Evolutionary conservation across 768 basidiomycete genomes (phyloP).

Genomic region (Lentinula raphanica): DNA sequence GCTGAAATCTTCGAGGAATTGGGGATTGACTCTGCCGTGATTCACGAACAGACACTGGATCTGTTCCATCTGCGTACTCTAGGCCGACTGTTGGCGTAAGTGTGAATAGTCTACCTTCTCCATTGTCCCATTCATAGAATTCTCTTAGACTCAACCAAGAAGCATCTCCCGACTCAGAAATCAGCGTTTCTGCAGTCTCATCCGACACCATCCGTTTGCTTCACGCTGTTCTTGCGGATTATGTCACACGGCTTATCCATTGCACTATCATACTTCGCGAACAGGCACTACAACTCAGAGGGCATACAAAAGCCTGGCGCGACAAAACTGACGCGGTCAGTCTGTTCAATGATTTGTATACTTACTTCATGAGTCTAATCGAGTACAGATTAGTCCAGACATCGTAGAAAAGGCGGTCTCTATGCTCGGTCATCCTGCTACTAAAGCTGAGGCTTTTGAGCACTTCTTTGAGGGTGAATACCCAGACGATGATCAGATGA

Average conservation of each 20-base stretch:
- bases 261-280: slow-evolving; percentile 51
- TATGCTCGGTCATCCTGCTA: background rate
- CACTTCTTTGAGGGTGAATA: background rate
- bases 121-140: background rate
- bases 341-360: too few species aligned
- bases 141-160: slow-evolving; percentile 2
- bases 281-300: slow-evolving; percentile 54
- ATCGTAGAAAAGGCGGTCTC: background rate
- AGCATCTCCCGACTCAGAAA: background rate
- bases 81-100: slow-evolving; percentile 33
- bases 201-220: slow-evolving; percentile 43
- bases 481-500: background rate
- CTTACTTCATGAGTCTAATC: background rate
- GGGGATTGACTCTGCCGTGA: slow-evolving; percentile 39
- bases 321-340: slow-evolving; percentile 22
- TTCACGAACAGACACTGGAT: slow-evolving; percentile 40
- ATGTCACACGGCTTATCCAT: slow-evolving; percentile 46
- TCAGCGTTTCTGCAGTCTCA: slow-evolving; percentile 36
- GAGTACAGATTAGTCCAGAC: background rate
- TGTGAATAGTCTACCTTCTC: background rate
- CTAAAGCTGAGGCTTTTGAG: background rate
- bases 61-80: slow-evolving; percentile 42
- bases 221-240: slow-evolving; percentile 40
- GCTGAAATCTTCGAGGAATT: slow-evolving; percentile 33
- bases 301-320: slow-evolving; percentile 57